Conservation (phyloP, 495 filamentous ascomycete species). For the Lasiosphaeria ovina region DNA sequence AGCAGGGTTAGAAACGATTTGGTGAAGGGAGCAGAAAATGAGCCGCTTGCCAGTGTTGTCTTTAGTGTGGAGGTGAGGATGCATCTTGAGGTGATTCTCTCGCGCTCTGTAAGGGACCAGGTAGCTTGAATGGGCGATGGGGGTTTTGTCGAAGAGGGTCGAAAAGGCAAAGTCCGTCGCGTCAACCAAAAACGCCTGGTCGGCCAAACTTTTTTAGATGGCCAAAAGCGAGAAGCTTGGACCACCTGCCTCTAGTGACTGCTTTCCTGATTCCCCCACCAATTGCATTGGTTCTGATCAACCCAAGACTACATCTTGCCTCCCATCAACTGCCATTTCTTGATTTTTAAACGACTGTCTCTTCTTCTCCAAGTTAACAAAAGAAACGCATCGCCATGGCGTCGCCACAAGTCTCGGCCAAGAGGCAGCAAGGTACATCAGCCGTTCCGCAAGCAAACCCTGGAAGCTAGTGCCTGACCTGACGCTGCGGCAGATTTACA, state of each 20-base stretch:
- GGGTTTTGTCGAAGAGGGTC: not conserved
- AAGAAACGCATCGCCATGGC: conserved; percentile 32
- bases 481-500: conserved; percentile 74
- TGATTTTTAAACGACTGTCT: not conserved
- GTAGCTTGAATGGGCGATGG: not conserved
- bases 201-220: not conserved
- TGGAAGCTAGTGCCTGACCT: not conserved
- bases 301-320: not conserved
- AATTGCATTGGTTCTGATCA: not conserved
- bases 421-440: conserved; percentile 80
- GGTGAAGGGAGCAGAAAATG: not conserved
- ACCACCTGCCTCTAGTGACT: conserved; percentile 6
- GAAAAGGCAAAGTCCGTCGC: too few species aligned
- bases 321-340: not conserved
- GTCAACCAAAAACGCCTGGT: not conserved
- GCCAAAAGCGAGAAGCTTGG: conserved; percentile 26
- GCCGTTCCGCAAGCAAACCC: not conserved
- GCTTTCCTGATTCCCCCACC: not conserved
- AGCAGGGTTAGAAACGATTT: conserved; percentile 4
- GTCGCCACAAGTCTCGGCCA: conserved; percentile 45
- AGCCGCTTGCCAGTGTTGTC: conserved; percentile 70
- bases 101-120: not conserved
- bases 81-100: conserved; percentile 59
- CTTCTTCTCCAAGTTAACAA: not conserved
- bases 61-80: conserved; percentile 93